These are phyloP conservation scores for Extremus antarcticus DNA, from an alignment of 495 filamentous ascomycete species.

Conservation along the genomic window DNA sequence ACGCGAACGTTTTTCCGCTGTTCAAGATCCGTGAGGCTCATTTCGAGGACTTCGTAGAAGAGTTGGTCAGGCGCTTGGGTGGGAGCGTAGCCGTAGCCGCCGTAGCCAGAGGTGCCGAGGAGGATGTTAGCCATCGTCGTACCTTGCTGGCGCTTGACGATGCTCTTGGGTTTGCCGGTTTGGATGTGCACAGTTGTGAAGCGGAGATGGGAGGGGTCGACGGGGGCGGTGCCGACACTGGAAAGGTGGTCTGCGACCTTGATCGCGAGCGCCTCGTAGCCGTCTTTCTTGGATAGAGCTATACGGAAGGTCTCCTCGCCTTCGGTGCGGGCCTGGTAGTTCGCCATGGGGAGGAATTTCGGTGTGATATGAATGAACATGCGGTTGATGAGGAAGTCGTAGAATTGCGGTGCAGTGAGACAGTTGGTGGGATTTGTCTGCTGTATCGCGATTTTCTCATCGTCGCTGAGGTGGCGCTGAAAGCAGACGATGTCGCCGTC, in stretches of 20 bases:
- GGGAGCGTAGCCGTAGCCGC: slow-evolving; percentile 35
- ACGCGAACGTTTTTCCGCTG: slow-evolving; percentile 77
- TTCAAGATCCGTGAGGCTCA: slow-evolving; percentile 84
- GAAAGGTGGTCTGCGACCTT: slow-evolving; percentile 69
- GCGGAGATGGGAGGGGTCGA: slow-evolving; percentile 64
- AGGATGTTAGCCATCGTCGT: slow-evolving; percentile 63
- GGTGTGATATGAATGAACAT: slow-evolving; percentile 59
- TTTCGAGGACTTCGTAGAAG: slow-evolving; percentile 86
- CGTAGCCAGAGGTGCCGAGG: slow-evolving; percentile 44
- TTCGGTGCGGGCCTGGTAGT: slow-evolving; percentile 13
- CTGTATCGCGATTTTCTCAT: slow-evolving; percentile 38
- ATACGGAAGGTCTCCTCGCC: slow-evolving; percentile 55
- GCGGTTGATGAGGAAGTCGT: slow-evolving; percentile 82
- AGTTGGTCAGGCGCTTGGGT: slow-evolving; percentile 65
- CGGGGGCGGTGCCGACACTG: slow-evolving; percentile 34
- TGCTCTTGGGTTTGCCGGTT: slow-evolving; percentile 59
- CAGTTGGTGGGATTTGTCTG: slow-evolving; percentile 35
- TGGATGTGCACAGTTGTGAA: slow-evolving; percentile 73
- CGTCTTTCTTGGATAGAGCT: slow-evolving; percentile 72
- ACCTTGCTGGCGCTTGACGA: slow-evolving; percentile 59
- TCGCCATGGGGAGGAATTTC: slow-evolving; percentile 34
- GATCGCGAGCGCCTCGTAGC: slow-evolving; percentile 78
- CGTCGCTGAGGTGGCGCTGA: slow-evolving; percentile 55
- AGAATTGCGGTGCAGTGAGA: slow-evolving; percentile 67
- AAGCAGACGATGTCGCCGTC: slow-evolving; percentile 97